A percentile compares a stretch with the other conserved stretches of the same genome.
Conservation (phyloP, 1,284 basidiomycete species). For the Cryptococcus jaspeensis region DNA sequence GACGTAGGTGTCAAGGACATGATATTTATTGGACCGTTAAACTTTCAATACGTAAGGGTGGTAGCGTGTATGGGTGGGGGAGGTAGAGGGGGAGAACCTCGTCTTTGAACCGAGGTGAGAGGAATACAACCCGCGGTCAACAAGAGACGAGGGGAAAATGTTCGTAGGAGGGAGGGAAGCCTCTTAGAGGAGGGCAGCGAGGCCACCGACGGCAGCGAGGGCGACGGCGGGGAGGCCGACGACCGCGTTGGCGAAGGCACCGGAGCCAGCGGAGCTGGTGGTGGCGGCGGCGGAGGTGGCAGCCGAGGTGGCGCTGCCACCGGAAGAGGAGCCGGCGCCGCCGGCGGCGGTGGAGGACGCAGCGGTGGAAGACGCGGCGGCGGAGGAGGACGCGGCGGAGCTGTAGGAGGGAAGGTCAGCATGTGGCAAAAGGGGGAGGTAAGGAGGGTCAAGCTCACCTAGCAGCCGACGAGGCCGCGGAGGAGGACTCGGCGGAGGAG, state of each 20-base stretch:
- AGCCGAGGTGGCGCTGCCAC: constrained; percentile 10
- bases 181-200: constrained; percentile 37
- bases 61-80: no score
- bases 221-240: constrained; percentile 35
- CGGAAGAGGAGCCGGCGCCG: constrained; percentile 8
- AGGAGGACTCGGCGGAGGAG: not conserved
- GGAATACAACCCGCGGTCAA: no score
- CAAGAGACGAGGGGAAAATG: no score
- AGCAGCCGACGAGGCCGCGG: not conserved
- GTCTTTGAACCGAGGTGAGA: no score
- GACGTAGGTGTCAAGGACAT: no score
- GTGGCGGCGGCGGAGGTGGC: constrained; percentile 20
- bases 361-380: constrained; percentile 10
- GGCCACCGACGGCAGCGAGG: constrained; percentile 34
- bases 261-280: constrained; percentile 16
- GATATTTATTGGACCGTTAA: no score
- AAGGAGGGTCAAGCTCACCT: not conserved
- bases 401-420: not conserved
- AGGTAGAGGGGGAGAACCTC: no score
- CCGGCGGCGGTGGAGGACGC: constrained; percentile 11
- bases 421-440: not conserved
- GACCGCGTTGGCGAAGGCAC: constrained; percentile 24
- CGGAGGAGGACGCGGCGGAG: constrained; percentile 17
- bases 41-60: no score
- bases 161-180: not conserved